phyloP scores from a whole-genome alignment of 345 rosid species.

The Stellera chamaejasme region DNA sequence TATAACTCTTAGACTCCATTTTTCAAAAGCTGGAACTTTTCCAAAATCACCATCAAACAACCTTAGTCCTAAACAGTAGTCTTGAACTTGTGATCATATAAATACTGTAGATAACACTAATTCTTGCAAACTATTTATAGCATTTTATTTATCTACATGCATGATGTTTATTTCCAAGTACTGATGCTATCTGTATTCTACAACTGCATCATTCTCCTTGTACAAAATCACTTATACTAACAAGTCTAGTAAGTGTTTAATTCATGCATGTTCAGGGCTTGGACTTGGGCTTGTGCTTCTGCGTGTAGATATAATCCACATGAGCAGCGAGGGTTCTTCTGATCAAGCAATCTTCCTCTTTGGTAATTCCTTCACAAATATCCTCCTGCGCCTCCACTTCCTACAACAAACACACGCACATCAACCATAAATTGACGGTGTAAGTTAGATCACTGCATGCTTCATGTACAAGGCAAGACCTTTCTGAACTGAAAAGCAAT shows the following conservation, averaged over 20 bases:
- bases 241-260: background rate
- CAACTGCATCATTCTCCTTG: background rate
- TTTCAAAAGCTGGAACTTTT: background rate
- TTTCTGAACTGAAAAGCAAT: background rate
- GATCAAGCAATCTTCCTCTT: constrained; percentile 22
- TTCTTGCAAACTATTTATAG: background rate
- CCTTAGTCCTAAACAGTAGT: too few species aligned
- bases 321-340: constrained; percentile 40
- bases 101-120: too few species aligned
- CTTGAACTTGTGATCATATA: too few species aligned
- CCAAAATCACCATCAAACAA: too few species aligned
- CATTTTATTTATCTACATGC: background rate
- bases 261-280: constrained; percentile 2
- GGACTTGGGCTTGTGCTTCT: constrained; percentile 19
- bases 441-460: background rate
- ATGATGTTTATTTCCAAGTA: background rate
- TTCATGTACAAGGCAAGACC: background rate
- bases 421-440: background rate
- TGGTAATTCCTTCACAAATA: constrained; percentile 16
- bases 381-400: constrained; percentile 10
- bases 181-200: constrained; percentile 1
- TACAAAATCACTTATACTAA: background rate
- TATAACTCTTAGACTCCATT: too few species aligned
- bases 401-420: constrained; percentile 4
- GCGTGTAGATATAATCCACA: constrained; percentile 47